phyloP scores from a whole-genome alignment of 2,329 filamentous ascomycete species.

The Xenoacremonium recifei region DNA sequence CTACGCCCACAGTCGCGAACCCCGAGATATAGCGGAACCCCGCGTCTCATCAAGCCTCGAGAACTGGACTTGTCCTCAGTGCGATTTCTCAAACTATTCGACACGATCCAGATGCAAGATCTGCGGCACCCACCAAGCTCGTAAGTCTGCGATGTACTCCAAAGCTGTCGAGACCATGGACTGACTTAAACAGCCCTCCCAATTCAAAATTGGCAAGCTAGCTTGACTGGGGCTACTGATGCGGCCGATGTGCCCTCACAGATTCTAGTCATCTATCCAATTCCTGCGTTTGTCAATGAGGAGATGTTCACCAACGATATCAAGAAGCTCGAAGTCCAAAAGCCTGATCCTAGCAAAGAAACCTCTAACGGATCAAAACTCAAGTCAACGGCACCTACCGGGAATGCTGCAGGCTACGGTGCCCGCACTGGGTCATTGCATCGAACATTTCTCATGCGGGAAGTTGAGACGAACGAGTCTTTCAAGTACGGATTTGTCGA shows the following conservation, averaged over 20 bases:
- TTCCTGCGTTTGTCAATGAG: constrained; percentile 70
- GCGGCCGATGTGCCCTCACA: constrained; percentile 62
- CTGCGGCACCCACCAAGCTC: constrained; percentile 31
- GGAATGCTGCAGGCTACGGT: constrained; percentile 60
- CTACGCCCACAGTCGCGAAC: constrained; percentile 39
- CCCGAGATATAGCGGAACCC: constrained; percentile 27
- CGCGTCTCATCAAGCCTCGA: constrained; percentile 12
- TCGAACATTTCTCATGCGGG: constrained; percentile 74
- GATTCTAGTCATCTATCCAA: constrained; percentile 71
- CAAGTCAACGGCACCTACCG: constrained; percentile 57
- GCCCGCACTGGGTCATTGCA: constrained; percentile 73
- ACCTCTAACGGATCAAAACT: constrained; percentile 50
- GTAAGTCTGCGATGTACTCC: constrained; percentile 19
- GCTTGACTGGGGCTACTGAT: constrained; percentile 48
- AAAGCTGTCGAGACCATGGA: neutral
- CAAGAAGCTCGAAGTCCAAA: constrained; percentile 67
- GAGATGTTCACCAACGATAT: constrained; percentile 71
- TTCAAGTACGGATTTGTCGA: constrained; percentile 84
- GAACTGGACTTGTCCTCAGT: constrained; percentile 39
- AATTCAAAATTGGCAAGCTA: constrained; percentile 34
- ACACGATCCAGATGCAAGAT: constrained; percentile 37
- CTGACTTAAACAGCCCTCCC: constrained; percentile 18
- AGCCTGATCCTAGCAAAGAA: constrained; percentile 47
- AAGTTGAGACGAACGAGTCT: constrained; percentile 67
- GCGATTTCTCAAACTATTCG: constrained; percentile 39